phyloP scores from a whole-genome alignment of 371 early-diverging fungal species.

The Haplosporangium sp. region DNA sequence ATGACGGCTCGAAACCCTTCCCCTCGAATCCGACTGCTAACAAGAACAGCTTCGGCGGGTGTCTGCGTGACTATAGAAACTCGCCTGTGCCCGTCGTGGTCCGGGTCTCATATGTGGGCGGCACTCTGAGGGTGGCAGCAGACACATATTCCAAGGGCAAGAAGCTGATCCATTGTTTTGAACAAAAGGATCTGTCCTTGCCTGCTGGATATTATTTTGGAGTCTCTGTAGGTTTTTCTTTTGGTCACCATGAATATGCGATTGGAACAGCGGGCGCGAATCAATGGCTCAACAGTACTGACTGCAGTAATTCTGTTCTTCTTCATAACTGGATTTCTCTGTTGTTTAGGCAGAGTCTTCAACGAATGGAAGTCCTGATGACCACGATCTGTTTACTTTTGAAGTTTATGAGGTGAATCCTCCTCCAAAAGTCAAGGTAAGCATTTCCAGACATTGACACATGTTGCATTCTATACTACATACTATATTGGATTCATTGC shows the following conservation, averaged over 20 bases:
- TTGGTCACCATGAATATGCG: not conserved
- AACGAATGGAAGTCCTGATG: slow-evolving; percentile 63
- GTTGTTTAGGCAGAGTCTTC: slow-evolving; percentile 21
- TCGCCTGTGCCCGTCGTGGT: slow-evolving; percentile 67
- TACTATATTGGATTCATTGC: not conserved
- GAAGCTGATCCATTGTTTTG: slow-evolving; percentile 73
- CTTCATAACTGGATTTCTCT: not conserved
- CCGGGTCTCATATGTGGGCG: slow-evolving; percentile 71
- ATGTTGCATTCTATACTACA: not conserved
- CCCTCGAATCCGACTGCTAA: slow-evolving; percentile 57
- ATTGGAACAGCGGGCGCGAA: not conserved
- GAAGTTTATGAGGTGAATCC: slow-evolving; percentile 83
- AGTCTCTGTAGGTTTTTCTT: slow-evolving; percentile 63
- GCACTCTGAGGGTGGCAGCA: slow-evolving; percentile 70
- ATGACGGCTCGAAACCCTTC: slow-evolving; percentile 72
- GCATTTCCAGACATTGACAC: not conserved
- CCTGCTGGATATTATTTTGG: slow-evolving; percentile 89
- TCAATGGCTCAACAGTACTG: not conserved
- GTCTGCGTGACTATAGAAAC: slow-evolving; percentile 82
- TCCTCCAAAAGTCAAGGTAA: slow-evolving; percentile 61
- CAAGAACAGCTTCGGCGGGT: slow-evolving; percentile 67
- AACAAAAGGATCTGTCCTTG: slow-evolving; percentile 64
- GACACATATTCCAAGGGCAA: slow-evolving; percentile 71
- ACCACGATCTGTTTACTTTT: slow-evolving; percentile 82
- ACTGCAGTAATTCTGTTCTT: not conserved